Conservation (phyloP, 768 basidiomycete genomes). For the Pisolithus sp. region DNA sequence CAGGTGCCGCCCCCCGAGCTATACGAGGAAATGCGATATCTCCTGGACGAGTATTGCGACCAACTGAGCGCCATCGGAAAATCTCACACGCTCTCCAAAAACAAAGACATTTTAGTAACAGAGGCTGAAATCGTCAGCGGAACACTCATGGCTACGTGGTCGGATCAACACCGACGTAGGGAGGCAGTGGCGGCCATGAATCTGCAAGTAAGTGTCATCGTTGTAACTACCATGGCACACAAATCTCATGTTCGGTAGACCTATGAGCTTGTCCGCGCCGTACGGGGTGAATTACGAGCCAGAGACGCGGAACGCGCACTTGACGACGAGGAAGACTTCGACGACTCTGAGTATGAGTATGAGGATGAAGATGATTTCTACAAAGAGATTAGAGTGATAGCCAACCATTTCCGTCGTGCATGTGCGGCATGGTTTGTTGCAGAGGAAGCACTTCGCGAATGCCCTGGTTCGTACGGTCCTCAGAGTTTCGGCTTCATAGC, state of each 20-base stretch:
- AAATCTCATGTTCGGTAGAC: slow-evolving; percentile 26
- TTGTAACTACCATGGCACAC: not conserved
- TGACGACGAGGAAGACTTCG: slow-evolving; percentile 21
- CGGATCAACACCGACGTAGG: slow-evolving; percentile 35
- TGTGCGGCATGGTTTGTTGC: slow-evolving; percentile 42
- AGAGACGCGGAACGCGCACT: slow-evolving; percentile 9
- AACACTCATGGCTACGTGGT: slow-evolving; percentile 39
- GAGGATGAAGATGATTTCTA: slow-evolving; percentile 26
- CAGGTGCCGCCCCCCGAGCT: slow-evolving; percentile 19
- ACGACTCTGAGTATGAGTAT: slow-evolving; percentile 17
- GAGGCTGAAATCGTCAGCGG: slow-evolving; percentile 41
- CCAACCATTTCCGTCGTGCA: slow-evolving; percentile 31
- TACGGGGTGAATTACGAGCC: slow-evolving; percentile 28
- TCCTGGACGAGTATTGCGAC: slow-evolving; percentile 31
- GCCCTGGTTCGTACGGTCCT: slow-evolving; percentile 30
- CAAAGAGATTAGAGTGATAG: slow-evolving; percentile 22
- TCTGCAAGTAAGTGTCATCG: slow-evolving; percentile 29
- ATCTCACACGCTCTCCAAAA: slow-evolving; percentile 32
- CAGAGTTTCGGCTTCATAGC: slow-evolving; percentile 43
- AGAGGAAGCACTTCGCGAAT: slow-evolving; percentile 19
- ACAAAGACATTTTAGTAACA: slow-evolving; percentile 28
- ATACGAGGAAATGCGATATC: slow-evolving; percentile 31
- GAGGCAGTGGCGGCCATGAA: slow-evolving; percentile 40
- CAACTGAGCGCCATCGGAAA: slow-evolving; percentile 30
- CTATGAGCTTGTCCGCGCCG: slow-evolving; percentile 30